These are phyloP conservation scores for Melampsora abietis-canadensis DNA, from an alignment of 1,284 basidiomycete genomes.

Conservation along the genomic window DNA sequence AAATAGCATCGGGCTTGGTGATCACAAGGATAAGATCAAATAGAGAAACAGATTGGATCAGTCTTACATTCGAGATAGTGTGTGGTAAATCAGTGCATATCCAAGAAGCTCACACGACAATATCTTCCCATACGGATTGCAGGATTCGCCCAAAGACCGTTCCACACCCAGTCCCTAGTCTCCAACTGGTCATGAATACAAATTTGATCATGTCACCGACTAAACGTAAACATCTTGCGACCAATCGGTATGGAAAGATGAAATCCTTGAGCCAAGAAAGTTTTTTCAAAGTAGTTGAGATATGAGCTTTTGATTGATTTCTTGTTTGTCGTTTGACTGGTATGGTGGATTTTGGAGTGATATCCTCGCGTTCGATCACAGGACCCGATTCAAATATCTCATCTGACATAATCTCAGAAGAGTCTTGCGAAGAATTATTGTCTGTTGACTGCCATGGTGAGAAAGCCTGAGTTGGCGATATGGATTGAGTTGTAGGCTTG, in stretches of 20 bases:
- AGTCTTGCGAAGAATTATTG: background rate
- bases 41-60: background rate
- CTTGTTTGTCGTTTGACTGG: background rate
- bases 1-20: background rate
- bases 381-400: background rate
- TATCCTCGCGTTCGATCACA: background rate
- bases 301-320: background rate
- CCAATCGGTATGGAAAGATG: slow-evolving; percentile 1
- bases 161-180: background rate
- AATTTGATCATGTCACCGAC: background rate
- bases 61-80: background rate
- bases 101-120: background rate
- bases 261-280: background rate
- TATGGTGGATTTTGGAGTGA: background rate
- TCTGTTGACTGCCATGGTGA: background rate
- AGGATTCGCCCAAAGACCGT: background rate
- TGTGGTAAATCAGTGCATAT: background rate
- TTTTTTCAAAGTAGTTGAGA: background rate
- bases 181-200: background rate
- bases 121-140: background rate
- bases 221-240: background rate
- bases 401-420: background rate
- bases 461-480: background rate
- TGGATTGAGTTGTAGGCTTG: background rate
- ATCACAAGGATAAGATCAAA: background rate